Evolutionary conservation across 2,329 filamentous ascomycete genomes (phyloP), one percentile per base, ranked within the genome.

Genomic region (Parasarocladium wereldwijsianum): DNA sequence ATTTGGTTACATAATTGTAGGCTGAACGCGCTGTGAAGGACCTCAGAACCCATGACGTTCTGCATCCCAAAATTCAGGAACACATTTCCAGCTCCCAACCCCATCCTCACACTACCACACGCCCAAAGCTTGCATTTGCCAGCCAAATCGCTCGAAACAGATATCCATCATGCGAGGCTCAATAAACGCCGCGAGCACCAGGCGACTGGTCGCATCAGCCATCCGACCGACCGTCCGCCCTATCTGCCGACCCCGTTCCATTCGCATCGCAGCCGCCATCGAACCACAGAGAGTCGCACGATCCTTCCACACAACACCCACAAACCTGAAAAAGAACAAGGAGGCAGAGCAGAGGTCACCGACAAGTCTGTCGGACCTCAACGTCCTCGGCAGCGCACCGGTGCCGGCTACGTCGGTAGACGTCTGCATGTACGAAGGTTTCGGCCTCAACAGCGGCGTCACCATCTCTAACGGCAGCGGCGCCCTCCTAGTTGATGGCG

Each of bases 381-480:
- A 98, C 49, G 76, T 98, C 6, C 65, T 96, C 4, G 76, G 71
- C 23, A 74, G 72, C 40, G 72, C 75, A 1, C 79, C 84, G 0
- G 62, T 70, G 4, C 90, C 87, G 0, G 75, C 84, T 1, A 93
- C 84, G 0, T 74, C 75, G 2, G 73, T 98, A 26, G 85, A 94
- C 43, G 74, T 79, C 5, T 93, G 83, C 55, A 71, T 80, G 35
- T 59, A 67, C 35, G 76, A 87, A 43, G 90, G 90, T 2, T 98
- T 98, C 52, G 72, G 79, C 39, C 62, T 98, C 26, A 80, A 90
- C 54, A 92, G 76, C 43, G 85, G 86, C 8, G 58, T 80, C 20
- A 74, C 70, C 31, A 71, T 93, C 17, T 57, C 60, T 2, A 71
- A 70, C 26, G 76, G 77, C 1, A 65, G 71, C 30, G 87, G 84